A percentile compares a stretch with the other conserved stretches of the same genome.
Conservation (phyloP, 306 rosid genomes). For the Canavalia gladiata region DNA sequence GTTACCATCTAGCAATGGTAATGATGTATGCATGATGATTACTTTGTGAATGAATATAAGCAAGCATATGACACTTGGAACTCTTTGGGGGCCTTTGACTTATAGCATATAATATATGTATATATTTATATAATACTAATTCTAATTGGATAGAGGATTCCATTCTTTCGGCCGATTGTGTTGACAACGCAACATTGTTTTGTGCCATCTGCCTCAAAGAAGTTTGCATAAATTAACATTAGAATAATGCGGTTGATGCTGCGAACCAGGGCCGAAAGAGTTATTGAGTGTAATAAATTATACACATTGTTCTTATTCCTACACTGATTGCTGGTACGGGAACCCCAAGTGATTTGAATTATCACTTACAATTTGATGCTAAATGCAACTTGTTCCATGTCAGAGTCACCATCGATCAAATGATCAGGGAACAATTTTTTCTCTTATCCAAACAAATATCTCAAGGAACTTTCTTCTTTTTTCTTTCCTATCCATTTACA, state of each 20-base stretch:
- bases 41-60: background rate
- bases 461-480: slow-evolving; percentile 50
- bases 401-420: slow-evolving; percentile 71
- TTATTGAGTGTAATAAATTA: slow-evolving; percentile 37
- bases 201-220: slow-evolving; percentile 53
- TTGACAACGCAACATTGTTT: slow-evolving; percentile 52
- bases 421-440: slow-evolving; percentile 61
- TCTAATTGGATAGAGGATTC: slow-evolving; percentile 52
- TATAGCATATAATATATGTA: background rate
- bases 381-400: slow-evolving; percentile 69
- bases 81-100: slow-evolving; percentile 49
- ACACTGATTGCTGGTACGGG: slow-evolving; percentile 48
- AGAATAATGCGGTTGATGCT: slow-evolving; percentile 58
- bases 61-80: slow-evolving; percentile 48
- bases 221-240: slow-evolving; percentile 40
- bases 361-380: slow-evolving; percentile 58
- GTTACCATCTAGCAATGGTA: background rate
- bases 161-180: slow-evolving; percentile 44
- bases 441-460: slow-evolving; percentile 95
- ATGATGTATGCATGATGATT: background rate
- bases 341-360: slow-evolving; percentile 48
- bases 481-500: slow-evolving; percentile 61
- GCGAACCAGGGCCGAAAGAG: slow-evolving; percentile 64
- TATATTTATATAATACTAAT: background rate
- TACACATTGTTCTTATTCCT: slow-evolving; percentile 65